Percentiles rank a stretch among this genome's conserved stretches.
Conservation (phyloP, 2,329 filamentous ascomycete species). For the Pseudogymnoascus sp. region DNA sequence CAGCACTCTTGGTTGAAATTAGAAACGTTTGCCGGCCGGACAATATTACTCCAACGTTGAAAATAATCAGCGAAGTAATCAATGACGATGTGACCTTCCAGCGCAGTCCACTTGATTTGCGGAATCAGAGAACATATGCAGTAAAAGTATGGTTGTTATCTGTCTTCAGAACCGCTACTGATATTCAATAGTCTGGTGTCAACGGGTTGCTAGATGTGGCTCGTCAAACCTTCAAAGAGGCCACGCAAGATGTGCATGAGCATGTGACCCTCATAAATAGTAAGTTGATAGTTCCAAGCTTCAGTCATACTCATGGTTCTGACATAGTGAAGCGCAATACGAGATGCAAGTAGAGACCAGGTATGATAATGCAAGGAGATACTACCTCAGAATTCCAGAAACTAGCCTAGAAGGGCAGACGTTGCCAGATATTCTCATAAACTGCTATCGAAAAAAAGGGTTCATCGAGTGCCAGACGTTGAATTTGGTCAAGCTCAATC, state of each 20-base stretch:
- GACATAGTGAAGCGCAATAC: conserved; percentile 30
- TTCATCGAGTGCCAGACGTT: conserved; percentile 82
- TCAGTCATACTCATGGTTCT: neutral
- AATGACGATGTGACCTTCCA: conserved; percentile 77
- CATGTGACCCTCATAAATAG: conserved; percentile 62
- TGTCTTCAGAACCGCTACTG: neutral
- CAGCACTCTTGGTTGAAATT: conserved; percentile 59
- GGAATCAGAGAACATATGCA: conserved; percentile 86
- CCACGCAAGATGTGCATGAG: conserved; percentile 67
- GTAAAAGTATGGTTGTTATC: conserved; percentile 54
- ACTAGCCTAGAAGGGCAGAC: conserved; percentile 53
- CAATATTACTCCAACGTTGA: conserved; percentile 52
- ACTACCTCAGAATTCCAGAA: conserved; percentile 63
- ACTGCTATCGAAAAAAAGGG: conserved; percentile 64
- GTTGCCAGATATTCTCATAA: conserved; percentile 68
- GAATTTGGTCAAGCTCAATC: conserved; percentile 71
- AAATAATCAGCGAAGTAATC: conserved; percentile 61
- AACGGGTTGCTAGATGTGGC: conserved; percentile 84
- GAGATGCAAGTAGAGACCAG: conserved; percentile 58
- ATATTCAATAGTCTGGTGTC: conserved; percentile 55
- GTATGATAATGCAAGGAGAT: conserved; percentile 71
- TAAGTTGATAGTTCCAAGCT: conserved; percentile 28
- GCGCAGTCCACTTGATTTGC: conserved; percentile 70
- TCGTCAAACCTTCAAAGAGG: conserved; percentile 82
- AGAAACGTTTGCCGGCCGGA: conserved; percentile 61